Evolutionary conservation across 176 grass and related monocot species (phyloP).

Genomic region (Alloteropsis semialata): DNA sequence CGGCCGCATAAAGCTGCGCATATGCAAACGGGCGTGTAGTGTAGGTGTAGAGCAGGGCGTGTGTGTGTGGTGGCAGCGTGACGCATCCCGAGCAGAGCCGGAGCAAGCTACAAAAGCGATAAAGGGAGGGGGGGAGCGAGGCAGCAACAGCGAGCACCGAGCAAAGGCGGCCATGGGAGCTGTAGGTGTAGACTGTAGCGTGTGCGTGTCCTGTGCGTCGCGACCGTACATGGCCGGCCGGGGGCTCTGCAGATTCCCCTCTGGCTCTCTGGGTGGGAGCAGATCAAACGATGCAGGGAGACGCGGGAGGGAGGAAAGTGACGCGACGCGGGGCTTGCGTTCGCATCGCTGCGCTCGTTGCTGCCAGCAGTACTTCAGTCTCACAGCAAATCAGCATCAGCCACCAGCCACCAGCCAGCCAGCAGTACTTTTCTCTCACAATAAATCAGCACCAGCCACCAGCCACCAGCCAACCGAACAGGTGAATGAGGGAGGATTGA

Average conservation of each 20-base stretch:
- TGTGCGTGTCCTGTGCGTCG: neutral
- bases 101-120: slow-evolving; percentile 21
- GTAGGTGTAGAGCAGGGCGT: no score
- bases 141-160: no score
- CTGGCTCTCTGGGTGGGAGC: neutral
- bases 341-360: neutral
- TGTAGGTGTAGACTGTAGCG: neutral
- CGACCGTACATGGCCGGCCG: neutral
- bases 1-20: slow-evolving; percentile 15
- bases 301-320: slow-evolving; percentile 17
- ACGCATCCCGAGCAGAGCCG: slow-evolving; percentile 1
- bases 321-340: neutral
- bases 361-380: no score
- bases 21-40: no score
- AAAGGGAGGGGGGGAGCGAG: neutral
- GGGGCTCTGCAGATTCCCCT: slow-evolving; percentile 7
- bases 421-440: no score
- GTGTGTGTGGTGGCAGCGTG: neutral
- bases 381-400: no score
- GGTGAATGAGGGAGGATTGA: neutral
- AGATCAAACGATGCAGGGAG: slow-evolving; percentile 28
- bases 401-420: no score
- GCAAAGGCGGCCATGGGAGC: neutral
- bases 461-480: no score
- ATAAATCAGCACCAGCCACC: no score